phyloP scores from a whole-genome alignment of 768 basidiomycete species.

The Lanmaoa pseudosensibilis region DNA sequence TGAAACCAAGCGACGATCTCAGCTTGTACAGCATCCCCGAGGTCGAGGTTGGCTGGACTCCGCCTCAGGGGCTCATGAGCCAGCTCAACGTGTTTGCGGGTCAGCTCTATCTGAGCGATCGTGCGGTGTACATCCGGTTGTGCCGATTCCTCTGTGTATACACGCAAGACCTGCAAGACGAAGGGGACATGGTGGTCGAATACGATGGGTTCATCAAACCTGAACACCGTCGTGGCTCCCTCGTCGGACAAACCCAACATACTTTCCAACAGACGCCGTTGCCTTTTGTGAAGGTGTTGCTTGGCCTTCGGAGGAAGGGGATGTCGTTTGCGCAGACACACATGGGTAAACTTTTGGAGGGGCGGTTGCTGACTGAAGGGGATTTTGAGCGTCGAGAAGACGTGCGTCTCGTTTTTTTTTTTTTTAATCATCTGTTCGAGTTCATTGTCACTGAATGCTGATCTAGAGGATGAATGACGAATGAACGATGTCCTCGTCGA shows the following conservation, averaged over 20 bases:
- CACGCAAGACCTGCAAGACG: constrained; percentile 45
- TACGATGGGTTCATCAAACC: constrained; percentile 24
- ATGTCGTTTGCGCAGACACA: constrained; percentile 38
- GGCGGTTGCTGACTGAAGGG: constrained; percentile 21
- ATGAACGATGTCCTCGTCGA: background rate
- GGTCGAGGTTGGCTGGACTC: constrained; percentile 17
- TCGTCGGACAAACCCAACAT: background rate
- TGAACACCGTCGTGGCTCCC: background rate
- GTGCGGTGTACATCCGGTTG: constrained; percentile 33
- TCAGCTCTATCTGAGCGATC: constrained; percentile 41
- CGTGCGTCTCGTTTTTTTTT: background rate
- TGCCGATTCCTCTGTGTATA: constrained; percentile 40
- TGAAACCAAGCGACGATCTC: constrained; percentile 39
- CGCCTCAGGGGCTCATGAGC: constrained; percentile 13
- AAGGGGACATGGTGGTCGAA: constrained; percentile 39
- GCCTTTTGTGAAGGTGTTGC: constrained; percentile 32
- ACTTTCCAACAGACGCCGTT: constrained; percentile 15
- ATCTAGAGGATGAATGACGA: background rate
- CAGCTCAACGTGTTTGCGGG: constrained; percentile 48
- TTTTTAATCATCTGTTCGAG: too few species aligned
- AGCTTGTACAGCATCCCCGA: constrained; percentile 22
- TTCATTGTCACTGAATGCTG: background rate
- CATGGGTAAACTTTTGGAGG: constrained; percentile 41
- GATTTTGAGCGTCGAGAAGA: constrained; percentile 25
- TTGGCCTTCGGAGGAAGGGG: constrained; percentile 41